A percentile compares a stretch with the other conserved stretches of the same genome.
Evolutionary conservation across 257 asterid genomes (phyloP).

Genomic region (Striga asiatica): DNA sequence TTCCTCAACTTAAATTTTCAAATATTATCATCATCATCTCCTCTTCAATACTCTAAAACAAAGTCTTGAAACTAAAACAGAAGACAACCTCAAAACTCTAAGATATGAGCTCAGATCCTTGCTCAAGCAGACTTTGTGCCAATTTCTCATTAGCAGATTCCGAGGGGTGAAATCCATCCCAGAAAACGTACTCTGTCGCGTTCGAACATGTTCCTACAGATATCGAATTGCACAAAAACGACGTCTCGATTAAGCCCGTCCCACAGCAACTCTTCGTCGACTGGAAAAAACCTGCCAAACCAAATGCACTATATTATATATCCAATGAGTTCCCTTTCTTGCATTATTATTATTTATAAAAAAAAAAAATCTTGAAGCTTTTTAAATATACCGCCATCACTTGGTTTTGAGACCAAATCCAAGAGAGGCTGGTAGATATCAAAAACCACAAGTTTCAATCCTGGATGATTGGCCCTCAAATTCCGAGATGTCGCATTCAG

Average conservation of each 20-base stretch:
- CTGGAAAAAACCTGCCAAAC: conserved; percentile 52
- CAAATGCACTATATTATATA: no score
- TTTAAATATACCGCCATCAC: conserved; percentile 31
- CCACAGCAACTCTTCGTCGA: conserved; percentile 75
- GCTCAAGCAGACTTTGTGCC: background rate
- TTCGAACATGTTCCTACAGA: conserved; percentile 70
- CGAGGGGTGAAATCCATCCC: conserved; percentile 83
- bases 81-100: no score
- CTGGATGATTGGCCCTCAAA: conserved; percentile 44
- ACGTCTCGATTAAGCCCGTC: conserved; percentile 55
- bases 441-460: conserved; percentile 68
- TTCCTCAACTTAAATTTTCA: no score
- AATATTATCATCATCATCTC: no score
- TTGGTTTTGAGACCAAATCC: conserved; percentile 44
- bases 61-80: no score
- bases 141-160: conserved; percentile 46
- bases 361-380: no score
- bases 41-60: no score
- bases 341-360: no score
- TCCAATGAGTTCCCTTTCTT: no score
- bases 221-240: conserved; percentile 50
- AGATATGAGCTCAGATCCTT: background rate
- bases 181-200: conserved; percentile 61
- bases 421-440: conserved; percentile 67
- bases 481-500: conserved; percentile 47